phyloP scores from a whole-genome alignment of 768 basidiomycete genomes.

The Pisolithus marmoratus region DNA sequence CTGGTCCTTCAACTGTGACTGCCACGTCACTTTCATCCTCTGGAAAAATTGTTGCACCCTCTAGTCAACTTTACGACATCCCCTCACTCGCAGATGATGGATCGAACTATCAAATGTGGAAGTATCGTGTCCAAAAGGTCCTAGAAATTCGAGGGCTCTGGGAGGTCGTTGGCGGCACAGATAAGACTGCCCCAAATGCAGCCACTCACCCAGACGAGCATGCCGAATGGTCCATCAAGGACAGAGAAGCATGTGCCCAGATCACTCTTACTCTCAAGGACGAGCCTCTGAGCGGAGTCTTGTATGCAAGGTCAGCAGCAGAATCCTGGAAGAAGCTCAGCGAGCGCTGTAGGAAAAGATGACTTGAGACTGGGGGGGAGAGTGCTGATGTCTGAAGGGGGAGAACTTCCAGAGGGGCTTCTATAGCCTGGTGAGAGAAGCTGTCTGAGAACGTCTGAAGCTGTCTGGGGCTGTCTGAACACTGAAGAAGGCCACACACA shows the following conservation, averaged over 20 bases:
- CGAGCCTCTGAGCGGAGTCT: conserved; percentile 16
- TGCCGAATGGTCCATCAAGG: not conserved
- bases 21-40: too few species aligned
- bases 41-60: not conserved
- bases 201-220: not conserved
- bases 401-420: too few species aligned
- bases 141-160: not conserved
- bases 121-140: too few species aligned
- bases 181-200: not conserved
- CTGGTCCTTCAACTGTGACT: too few species aligned
- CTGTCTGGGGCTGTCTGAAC: too few species aligned
- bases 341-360: too few species aligned
- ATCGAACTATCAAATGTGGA: not conserved
- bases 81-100: conserved; percentile 6
- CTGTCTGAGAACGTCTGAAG: too few species aligned
- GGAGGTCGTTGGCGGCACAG: conserved; percentile 1
- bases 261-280: conserved; percentile 20
- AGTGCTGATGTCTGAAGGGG: too few species aligned
- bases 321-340: conserved; percentile 15
- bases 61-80: conserved; percentile 3
- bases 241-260: conserved; percentile 18
- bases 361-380: too few species aligned
- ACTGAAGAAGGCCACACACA: too few species aligned
- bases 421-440: too few species aligned
- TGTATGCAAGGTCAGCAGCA: conserved; percentile 6